Evolutionary conservation across 768 basidiomycete genomes (phyloP).

Genomic region (Kwoniella europaea): DNA sequence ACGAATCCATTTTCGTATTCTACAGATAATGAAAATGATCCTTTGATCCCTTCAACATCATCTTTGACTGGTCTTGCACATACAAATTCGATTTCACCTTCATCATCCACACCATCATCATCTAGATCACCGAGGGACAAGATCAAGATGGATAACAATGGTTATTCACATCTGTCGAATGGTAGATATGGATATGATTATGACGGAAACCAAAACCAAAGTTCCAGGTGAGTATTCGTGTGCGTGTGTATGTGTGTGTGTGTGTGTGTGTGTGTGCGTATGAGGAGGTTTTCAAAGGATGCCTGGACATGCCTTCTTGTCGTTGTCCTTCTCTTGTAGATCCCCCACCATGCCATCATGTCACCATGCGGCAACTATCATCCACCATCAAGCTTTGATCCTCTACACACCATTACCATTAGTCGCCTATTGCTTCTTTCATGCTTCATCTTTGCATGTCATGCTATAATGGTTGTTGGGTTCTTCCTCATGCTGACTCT

Average conservation of each 20-base stretch:
- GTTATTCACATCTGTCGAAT: no score
- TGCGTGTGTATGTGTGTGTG: no score
- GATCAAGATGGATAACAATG: no score
- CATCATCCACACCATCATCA: not conserved
- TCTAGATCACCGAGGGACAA: not conserved
- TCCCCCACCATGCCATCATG: not conserved
- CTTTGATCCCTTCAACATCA: not conserved
- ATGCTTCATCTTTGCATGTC: not conserved
- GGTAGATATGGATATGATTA: no score
- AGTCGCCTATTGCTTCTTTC: not conserved
- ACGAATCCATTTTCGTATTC: conserved; percentile 14
- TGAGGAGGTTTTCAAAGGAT: not conserved
- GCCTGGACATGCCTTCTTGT: conserved; percentile 2
- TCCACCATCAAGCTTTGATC: not conserved
- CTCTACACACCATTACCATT: not conserved
- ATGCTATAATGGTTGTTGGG: not conserved
- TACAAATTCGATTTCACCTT: not conserved
- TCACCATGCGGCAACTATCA: no score
- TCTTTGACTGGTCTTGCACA: not conserved
- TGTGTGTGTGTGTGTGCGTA: no score
- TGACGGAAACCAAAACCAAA: no score
- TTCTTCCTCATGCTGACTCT: no score
- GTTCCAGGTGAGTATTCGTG: no score
- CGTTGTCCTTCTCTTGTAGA: not conserved
- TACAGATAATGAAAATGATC: conserved; percentile 8